Base-by-base conservation (phyloP, 2,329 filamentous ascomycete species). In the Neofusicoccum cordaticola region DNA sequence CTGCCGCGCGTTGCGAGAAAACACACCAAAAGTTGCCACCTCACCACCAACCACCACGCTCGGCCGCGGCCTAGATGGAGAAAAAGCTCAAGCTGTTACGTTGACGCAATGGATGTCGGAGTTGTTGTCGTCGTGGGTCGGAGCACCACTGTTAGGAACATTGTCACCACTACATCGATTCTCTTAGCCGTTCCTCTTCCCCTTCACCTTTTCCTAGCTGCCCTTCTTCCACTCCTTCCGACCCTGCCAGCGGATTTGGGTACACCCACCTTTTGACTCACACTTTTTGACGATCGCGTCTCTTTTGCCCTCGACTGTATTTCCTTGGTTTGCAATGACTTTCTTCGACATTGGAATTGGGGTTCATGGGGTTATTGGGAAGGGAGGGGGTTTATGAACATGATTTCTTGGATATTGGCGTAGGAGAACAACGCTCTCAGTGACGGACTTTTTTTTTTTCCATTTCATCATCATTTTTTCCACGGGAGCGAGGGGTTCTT, bases 401-500 rank as follows among this genome's bases (percentile, higher is more conserved):
- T 13, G 17, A 44, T 58, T 34, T 17, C 37, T 34, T 45, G 41
- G 52, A 35, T 47, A 60, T 37, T 11, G 56, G 56, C 56, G 56
- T 60, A 60, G 42, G 56, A 60, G 56, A 48, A 60, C 56, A 47
- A 17, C 41, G 56, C 56, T 47, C 31, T 45, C 56, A 47, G 56
- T 60, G 56, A 47, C 42, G 56, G 56, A 37, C 17, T 31, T 44
- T 35, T 47, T 35, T 47, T 22, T 44, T 9, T 47, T 22, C 22
- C 17, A 17, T 39, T 39, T 45, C 39, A 44, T 57, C 22, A 57
- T 35, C 39, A 17, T 57, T 45, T 48, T 48, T 27, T 31, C 27
- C 42, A 47, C 42, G 27, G 42, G 56, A 60, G 42, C 56, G 56
- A 47, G n/a, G 41, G 56, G 42, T 60, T 60, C 27, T 47, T 47